Base-by-base conservation (phyloP, 192 early-diverging fungal genomes). In the Geranomyces michiganensis region DNA sequence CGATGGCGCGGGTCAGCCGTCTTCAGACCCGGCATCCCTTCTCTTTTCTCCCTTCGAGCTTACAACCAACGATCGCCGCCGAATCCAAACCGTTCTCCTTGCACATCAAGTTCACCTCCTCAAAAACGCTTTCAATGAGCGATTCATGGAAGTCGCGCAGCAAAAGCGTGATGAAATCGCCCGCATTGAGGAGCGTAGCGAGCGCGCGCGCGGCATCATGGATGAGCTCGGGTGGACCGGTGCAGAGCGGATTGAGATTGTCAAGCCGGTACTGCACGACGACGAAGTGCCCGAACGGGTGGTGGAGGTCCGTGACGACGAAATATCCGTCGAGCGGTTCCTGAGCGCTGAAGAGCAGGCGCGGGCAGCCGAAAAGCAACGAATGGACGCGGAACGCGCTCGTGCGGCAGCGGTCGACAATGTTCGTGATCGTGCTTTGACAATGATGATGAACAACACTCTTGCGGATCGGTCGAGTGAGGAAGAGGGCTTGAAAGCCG, bases 111-210 rank as follows among this genome's bases (percentile, higher is more conserved):
- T 73, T 32, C 62, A 58, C 19, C 21, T 36, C 14, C 21, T 51
- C 9, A 55, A 85, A 80, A 47, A 48, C 15, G 67, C 71, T 19
- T 88, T 83, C 70, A 86, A 88, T 47, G 68, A 49, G 15, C 78
- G 68, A 33, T 88, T 88, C 49, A 70, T 73, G 61, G 81, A 85
- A 26, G 48, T 81, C 24, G 55, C 71, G 22, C 77, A 79, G 46
- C 29, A 70, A 14, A 88, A 88, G 53, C 59, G 68, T 41, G 86
- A 88, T 64, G 84, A 82, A 45, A 84, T 88, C 29, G 32, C 67
- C 5, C 81, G 80, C 65, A 87, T 88, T 64, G 86, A 88, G 31
- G 86, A 88, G 27, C 88, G 84, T 55, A 84, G 85, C 53, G 86
- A 88, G 43, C 65, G 86, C 29, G 82, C 85, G 15, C 24, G 49